Conservation (phyloP, 768 basidiomycete genomes). For the Coprinopsis strossmayeri region DNA sequence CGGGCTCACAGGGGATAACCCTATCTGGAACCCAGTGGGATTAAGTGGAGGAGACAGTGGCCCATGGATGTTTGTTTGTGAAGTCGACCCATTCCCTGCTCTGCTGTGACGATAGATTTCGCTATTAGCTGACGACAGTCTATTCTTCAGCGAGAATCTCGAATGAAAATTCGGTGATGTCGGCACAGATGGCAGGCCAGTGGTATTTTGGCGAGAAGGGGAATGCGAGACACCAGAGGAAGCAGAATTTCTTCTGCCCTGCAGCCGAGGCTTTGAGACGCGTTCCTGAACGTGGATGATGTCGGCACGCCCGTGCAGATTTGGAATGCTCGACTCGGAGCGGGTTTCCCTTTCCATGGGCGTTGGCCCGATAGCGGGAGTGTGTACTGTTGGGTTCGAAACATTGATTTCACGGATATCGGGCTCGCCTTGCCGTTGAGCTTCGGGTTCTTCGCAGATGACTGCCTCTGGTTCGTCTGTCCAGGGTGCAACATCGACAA, state of each 20-base stretch:
- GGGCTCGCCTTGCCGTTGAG: slow-evolving; percentile 14
- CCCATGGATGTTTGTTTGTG: slow-evolving; percentile 11
- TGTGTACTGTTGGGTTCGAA: neutral
- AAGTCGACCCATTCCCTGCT: slow-evolving; percentile 2
- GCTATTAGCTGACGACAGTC: neutral
- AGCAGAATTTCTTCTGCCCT: neutral
- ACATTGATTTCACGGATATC: neutral
- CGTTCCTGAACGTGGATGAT: neutral
- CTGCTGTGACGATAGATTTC: slow-evolving; percentile 1
- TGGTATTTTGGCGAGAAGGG: neutral
- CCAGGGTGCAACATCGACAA: slow-evolving; percentile 42
- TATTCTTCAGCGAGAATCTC: slow-evolving; percentile 1
- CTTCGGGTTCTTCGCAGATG: slow-evolving; percentile 21
- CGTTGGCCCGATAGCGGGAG: slow-evolving; percentile 16
- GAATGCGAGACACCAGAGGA: neutral
- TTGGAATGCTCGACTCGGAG: slow-evolving; percentile 23
- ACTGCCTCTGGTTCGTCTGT: slow-evolving; percentile 36
- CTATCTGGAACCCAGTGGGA: slow-evolving; percentile 62
- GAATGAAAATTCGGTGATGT: slow-evolving; percentile 4
- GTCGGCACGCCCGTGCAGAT: neutral
- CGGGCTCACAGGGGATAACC: slow-evolving; percentile 67
- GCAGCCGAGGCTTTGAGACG: neutral
- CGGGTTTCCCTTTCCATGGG: slow-evolving; percentile 26
- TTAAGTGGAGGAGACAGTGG: slow-evolving; percentile 27
- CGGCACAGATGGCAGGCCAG: neutral